Evolutionary conservation across 371 early-diverging fungal genomes (phyloP).

Genomic region (Batrachochytrium dendrobatidis): DNA sequence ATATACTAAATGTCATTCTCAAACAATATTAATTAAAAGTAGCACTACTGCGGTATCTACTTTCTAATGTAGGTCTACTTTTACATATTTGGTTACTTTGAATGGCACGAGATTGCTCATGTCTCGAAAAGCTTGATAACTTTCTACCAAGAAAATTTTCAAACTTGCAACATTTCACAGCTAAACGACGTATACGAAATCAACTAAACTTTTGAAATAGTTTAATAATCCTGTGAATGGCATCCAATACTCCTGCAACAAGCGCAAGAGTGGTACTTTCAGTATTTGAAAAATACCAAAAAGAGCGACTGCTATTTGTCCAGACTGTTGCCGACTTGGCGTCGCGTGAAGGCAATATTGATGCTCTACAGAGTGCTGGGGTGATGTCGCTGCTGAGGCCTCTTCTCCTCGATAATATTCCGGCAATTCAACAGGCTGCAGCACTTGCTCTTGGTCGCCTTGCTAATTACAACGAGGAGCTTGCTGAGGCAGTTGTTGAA

Average conservation of each 20-base stretch:
- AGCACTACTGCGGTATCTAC: no score
- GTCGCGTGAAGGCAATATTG: conserved; percentile 46
- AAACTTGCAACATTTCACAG: no score
- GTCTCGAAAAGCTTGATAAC: no score
- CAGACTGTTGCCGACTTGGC: conserved; percentile 51
- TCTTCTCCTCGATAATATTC: conserved; percentile 43
- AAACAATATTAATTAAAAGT: not conserved
- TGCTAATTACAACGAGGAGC: conserved; percentile 44
- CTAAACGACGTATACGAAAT: no score
- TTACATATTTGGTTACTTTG: no score
- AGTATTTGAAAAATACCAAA: conserved; percentile 50
- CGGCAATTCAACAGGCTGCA: conserved; percentile 52
- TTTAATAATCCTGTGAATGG: no score
- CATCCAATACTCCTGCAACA: conserved; percentile 1
- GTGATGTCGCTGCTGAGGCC: conserved; percentile 45
- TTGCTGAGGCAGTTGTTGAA: conserved; percentile 44
- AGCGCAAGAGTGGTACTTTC: conserved; percentile 27
- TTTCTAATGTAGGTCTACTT: no score
- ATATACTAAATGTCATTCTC: not conserved
- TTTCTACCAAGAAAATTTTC: no score
- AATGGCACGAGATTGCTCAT: no score
- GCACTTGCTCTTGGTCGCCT: conserved; percentile 48
- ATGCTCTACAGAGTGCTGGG: conserved; percentile 40
- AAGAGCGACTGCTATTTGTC: conserved; percentile 45
- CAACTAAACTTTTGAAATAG: no score